Percentiles rank a stretch among this genome's conserved stretches.
Evolutionary conservation across 768 basidiomycete genomes (phyloP).

Genomic region (Mycena polygramma): DNA sequence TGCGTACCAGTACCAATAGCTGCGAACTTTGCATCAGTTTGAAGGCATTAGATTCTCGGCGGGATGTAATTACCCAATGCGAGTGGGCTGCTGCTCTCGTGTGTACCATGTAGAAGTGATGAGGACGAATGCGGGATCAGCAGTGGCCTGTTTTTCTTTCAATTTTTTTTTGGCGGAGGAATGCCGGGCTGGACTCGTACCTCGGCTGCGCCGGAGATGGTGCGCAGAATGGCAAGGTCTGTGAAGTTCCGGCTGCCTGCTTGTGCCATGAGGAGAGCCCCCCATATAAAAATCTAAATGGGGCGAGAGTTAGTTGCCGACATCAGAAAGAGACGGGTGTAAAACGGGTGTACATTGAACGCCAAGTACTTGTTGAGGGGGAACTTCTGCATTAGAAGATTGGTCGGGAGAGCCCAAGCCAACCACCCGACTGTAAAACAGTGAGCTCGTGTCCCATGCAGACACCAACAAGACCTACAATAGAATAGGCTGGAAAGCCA

Average conservation of each 20-base stretch:
- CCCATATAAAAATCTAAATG: conserved; percentile 46
- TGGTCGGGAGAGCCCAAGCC: conserved; percentile 56
- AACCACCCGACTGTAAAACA: conserved; percentile 48
- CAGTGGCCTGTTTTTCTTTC: conserved; percentile 26
- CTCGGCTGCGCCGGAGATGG: conserved; percentile 53
- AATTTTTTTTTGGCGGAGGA: no score
- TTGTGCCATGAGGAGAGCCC: conserved; percentile 55
- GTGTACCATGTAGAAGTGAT: conserved; percentile 56
- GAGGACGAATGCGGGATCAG: conserved; percentile 48
- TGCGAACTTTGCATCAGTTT: neutral
- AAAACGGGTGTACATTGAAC: conserved; percentile 42
- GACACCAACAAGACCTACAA: conserved; percentile 37
- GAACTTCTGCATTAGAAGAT: conserved; percentile 54
- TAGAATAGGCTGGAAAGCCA: conserved; percentile 52
- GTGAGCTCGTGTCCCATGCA: neutral
- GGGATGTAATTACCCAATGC: conserved; percentile 43
- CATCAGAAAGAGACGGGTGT: conserved; percentile 8
- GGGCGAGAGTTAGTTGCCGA: neutral
- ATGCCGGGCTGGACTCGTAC: neutral
- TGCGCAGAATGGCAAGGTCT: conserved; percentile 51
- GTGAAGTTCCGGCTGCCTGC: conserved; percentile 54
- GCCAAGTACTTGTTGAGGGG: conserved; percentile 55
- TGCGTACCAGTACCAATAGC: conserved; percentile 46
- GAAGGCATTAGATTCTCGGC: neutral
- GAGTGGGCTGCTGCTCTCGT: conserved; percentile 52